Base-by-base conservation (phyloP, 2,329 filamentous ascomycete genomes). In the Fusarium nisikadoi region DNA sequence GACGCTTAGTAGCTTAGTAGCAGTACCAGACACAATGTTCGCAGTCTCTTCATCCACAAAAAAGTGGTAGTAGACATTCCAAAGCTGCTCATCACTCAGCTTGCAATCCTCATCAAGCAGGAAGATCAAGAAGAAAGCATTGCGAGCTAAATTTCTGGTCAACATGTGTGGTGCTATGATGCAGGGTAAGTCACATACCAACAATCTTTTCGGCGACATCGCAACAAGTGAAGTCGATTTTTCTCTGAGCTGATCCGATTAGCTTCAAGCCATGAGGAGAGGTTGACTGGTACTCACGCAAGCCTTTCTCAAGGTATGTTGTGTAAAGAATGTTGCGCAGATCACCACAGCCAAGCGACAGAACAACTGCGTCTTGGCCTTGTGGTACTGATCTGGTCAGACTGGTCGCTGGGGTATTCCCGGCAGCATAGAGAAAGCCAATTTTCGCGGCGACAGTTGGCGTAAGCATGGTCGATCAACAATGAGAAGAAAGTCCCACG, bases 271-370 rank as follows among this genome's bases (percentile, higher is more conserved):
- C 25, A 19, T 39, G 43, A 39, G 17, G n/a, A 14, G 13, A 57
- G n/a, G 9, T 7, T 20, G 14, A 8, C 33, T 6, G 39, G 52
- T 20, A 75, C 83, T 73, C 53, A 83, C 82, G 77, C 33, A 84
- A 70, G 3, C 78, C 81, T 41, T 74, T 72, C 53, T 88, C 81
- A 3, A 78, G 76, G 68, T 86, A 87, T 3, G 81, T 75, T 0
- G 88, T 89, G 73, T 85, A 90, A 2, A 91, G 78, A 33, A 91
- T 82, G 68, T 88, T 87, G 17, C 88, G 84, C 46, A 86, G 79
- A 79, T 91, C 89, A 16, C 87, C 87, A 62, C 86, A 89, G 5
- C 86, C 88, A 6, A 91, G 81, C 2, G 87, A 81, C 20, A 91
- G 81, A 9, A 90, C 78, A 50, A 83, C 78, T 4, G 83, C 86